Base-by-base conservation (phyloP, 2,329 filamentous ascomycete genomes). In the Calonectria ilicicola region DNA sequence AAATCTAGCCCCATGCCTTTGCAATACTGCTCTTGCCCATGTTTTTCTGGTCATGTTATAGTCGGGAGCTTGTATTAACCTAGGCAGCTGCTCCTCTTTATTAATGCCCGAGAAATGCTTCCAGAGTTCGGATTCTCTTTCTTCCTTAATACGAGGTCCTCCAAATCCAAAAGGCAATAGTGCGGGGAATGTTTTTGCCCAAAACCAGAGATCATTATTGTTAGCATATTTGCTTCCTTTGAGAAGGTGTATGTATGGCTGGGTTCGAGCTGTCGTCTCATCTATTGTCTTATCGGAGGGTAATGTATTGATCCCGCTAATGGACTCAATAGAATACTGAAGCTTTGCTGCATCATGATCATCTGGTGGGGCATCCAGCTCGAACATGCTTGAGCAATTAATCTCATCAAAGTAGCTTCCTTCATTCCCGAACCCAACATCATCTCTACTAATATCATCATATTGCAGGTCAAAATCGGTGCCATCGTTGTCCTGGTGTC, bases 1-100 rank as follows among this genome's bases (percentile, higher is more conserved):
- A 14, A 72, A 72, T 8, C 65, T 40, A 10, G 49, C 60, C 14
- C 60, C 51, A 23, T 69, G 60, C n/a, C 65, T 42, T 19, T 38
- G 68, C 51, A 29, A 58, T 72, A 17, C 32, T 44, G 15, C 14
- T 63, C 58, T 3, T 68, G 19, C 3, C 65, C 65, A 1, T 17
- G 40, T 17, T n/a, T 60, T 1, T 32, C 49, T 29, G 26, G 32
- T 19, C 29, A n/a, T 32, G 32, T 2, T 15, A 32, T 53, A 6
- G 26, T 12, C 12, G 32, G 17, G 17, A 19, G 49, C 49, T n/a
- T n/a, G n/a, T n/a, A n/a, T n/a, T n/a, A n/a, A n/a, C n/a, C n/a
- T n/a, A n/a, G n/a, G n/a, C n/a, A n/a, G 21, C 9, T 1, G 32
- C 19, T 21, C 5, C 19, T 56, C 15, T 15, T 7, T 56, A n/a